phyloP scores from a whole-genome alignment of 2,329 filamentous ascomycete species.

The Orbilia oligospora region DNA sequence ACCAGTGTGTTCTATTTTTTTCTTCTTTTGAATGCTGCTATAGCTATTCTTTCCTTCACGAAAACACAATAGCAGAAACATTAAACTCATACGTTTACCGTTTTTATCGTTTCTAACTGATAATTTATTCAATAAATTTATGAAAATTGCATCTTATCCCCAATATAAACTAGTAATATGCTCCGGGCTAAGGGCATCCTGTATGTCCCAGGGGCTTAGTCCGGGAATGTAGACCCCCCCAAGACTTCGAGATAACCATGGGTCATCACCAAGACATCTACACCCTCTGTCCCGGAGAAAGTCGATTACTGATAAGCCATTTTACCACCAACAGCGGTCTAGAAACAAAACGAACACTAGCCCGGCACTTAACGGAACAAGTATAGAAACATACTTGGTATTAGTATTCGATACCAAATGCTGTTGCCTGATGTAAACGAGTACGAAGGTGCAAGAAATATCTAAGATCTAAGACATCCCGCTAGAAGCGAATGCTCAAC shows the following conservation, averaged over 20 bases:
- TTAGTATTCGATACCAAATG: neutral
- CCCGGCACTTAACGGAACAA: neutral
- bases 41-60: neutral
- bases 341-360: too few relatives aligned
- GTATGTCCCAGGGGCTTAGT: too few relatives aligned
- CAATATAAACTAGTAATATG: too few relatives aligned
- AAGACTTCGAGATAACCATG: too few relatives aligned
- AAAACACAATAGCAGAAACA: neutral
- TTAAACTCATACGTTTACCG: neutral
- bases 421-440: slow-evolving; percentile 11
- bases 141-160: too few relatives aligned
- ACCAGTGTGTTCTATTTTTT: neutral
- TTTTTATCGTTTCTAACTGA: neutral
- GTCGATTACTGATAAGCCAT: neutral
- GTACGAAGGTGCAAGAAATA: neutral
- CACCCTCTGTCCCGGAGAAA: neutral
- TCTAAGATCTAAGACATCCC: slow-evolving; percentile 8
- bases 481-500: slow-evolving; percentile 1
- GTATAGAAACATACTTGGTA: neutral
- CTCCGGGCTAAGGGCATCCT: too few relatives aligned
- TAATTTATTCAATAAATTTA: too few relatives aligned
- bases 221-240: too few relatives aligned
- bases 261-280: too few relatives aligned
- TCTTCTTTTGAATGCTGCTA: neutral
- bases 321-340: too few relatives aligned